These are phyloP conservation scores for Amaranthus cruentus DNA, from an alignment of 148 eudicot species.

Conservation along the genomic window DNA sequence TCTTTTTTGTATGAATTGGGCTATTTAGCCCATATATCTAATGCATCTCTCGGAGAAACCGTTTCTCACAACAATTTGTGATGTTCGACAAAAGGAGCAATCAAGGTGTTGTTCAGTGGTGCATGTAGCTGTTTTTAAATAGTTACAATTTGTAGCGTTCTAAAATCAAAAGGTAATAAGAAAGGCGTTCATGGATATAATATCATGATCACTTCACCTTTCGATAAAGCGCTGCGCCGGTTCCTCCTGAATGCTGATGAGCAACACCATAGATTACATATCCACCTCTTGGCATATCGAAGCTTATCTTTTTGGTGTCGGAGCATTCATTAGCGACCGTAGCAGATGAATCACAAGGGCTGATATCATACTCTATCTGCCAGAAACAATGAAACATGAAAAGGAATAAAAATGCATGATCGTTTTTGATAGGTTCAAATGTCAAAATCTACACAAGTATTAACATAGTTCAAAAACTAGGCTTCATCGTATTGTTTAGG, in stretches of 20 bases:
- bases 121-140: too few relatives aligned
- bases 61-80: too few relatives aligned
- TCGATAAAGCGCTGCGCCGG: slow-evolving; percentile 63
- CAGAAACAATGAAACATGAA: background rate
- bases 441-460: background rate
- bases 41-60: too few relatives aligned
- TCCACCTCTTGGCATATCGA: slow-evolving; percentile 61
- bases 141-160: too few relatives aligned
- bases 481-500: too few relatives aligned
- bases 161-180: too few relatives aligned
- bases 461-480: too few relatives aligned
- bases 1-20: too few relatives aligned
- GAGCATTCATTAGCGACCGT: slow-evolving; percentile 27
- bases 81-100: too few relatives aligned
- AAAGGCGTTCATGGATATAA: background rate
- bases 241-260: slow-evolving; percentile 81
- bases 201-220: slow-evolving; percentile 36
- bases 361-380: slow-evolving; percentile 72
- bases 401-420: background rate
- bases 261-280: slow-evolving; percentile 69
- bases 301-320: slow-evolving; percentile 40
- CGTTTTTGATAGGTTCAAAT: background rate
- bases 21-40: too few relatives aligned
- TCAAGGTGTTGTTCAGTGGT: too few relatives aligned
- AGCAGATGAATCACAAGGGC: slow-evolving; percentile 38